Evolutionary conservation across 1,284 basidiomycete genomes (phyloP), one percentile per base, ranked within the genome.

Genomic region (Taiwanofungus camphoratus): DNA sequence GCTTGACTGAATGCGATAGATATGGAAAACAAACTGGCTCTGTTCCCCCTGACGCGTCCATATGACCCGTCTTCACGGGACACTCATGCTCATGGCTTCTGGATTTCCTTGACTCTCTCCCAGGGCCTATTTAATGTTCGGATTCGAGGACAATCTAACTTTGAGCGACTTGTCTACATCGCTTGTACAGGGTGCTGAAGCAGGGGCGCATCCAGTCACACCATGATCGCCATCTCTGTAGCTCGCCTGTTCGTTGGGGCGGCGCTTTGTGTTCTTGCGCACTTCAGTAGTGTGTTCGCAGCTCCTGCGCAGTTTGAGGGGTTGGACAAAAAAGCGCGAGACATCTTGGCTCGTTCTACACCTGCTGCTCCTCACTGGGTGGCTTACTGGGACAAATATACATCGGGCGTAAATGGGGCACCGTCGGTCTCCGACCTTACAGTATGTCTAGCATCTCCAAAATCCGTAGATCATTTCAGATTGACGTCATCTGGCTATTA

Each of bases 291-390:
- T 22, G 44, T 29, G 22, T 23, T 29, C 24, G 37, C 20, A n/a
- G 24, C 22, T 7, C 40, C 40, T 4, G 21, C 52, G 2, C 8
- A 38, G 20, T 26, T 15, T 13, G 46, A 50, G 21, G 32, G 39
- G 15, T 23, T 41, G 30, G 36, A 43, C 27, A 20, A 36, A 13
- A 22, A 48, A 24, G 37, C 44, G 19, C 44, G 44, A n/a, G 39
- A 52, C 20, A 52, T 58, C 33, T 43, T 57, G 3, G 47, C 55
- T 20, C 58, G 38, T 20, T 30, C 20, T 15, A 24, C 60, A 1
- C 61, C 59, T 2, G 59, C 60, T 30, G 59, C 69, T 0, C 73
- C 73, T 5, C 65, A 67, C 46, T 75, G 64, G 24, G 65, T 70
- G 4, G 57, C 63, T 4, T 73, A 74, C 50, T 59, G 58, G 36